Evolutionary conservation across 306 rosid species (phyloP).

Genomic region (Comarum palustre): DNA sequence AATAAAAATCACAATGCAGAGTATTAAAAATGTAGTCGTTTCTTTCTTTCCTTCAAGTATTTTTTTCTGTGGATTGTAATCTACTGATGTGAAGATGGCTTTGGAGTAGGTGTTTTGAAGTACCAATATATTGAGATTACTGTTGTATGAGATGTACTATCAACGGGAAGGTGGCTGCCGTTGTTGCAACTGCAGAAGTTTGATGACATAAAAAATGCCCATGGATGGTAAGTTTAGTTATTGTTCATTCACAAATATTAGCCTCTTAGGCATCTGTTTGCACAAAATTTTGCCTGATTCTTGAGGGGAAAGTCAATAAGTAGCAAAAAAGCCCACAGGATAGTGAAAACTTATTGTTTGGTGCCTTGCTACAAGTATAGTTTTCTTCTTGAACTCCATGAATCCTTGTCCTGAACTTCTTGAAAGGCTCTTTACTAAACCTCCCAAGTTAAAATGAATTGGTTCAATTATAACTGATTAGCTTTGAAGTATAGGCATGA

Average conservation of each 20-base stretch:
- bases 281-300: background rate
- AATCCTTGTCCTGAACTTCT: background rate
- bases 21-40: background rate
- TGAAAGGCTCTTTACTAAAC: background rate
- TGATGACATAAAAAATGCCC: constrained; percentile 8
- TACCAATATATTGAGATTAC: constrained; percentile 59
- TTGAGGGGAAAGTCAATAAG: too few species aligned
- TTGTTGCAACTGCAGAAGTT: constrained; percentile 74
- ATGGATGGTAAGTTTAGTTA: background rate
- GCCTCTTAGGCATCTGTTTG: background rate
- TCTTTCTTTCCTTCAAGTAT: background rate
- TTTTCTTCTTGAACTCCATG: background rate
- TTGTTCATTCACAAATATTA: background rate
- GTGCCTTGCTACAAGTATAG: background rate
- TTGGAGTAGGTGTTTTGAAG: constrained; percentile 63
- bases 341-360: background rate
- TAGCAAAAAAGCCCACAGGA: background rate
- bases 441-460: background rate
- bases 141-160: constrained; percentile 62
- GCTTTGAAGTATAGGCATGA: background rate
- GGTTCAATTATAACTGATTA: background rate
- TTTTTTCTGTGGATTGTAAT: background rate
- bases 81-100: constrained; percentile 20
- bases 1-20: background rate
- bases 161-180: constrained; percentile 71